A percentile compares a stretch with the other conserved stretches of the same genome.
Evolutionary conservation across 352 stramenopile species (phyloP).

Genomic region (Peronospora destructor): DNA sequence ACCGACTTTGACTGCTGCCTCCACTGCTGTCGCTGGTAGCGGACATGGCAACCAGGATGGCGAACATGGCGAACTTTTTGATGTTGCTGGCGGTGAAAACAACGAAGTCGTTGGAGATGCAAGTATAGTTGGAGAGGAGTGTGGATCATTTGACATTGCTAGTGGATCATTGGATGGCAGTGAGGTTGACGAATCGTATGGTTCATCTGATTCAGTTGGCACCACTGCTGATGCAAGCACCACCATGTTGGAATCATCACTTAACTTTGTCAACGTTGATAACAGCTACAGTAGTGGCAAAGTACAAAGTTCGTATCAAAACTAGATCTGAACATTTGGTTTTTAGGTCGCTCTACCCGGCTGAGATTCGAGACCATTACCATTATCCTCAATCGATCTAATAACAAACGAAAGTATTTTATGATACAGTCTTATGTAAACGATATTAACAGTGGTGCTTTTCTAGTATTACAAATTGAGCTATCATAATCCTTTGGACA

Average conservation of each 20-base stretch:
- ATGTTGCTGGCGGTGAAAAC: constrained; percentile 13
- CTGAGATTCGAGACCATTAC: neutral
- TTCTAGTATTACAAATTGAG: too few species aligned
- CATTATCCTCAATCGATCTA: too few species aligned
- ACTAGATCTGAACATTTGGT: neutral
- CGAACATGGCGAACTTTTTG: constrained; percentile 15
- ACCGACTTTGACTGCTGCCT: too few species aligned
- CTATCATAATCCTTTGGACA: too few species aligned
- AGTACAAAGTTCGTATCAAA: constrained; percentile 12
- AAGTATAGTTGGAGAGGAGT: constrained; percentile 13
- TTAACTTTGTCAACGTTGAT: constrained; percentile 17
- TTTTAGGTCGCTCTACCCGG: neutral
- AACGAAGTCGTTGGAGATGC: constrained; percentile 1
- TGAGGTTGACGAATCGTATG: too few species aligned
- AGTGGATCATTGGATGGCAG: neutral
- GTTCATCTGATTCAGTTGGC: constrained; percentile 4
- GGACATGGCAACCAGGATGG: neutral
- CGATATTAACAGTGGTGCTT: too few species aligned
- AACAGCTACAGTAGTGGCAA: constrained; percentile 21
- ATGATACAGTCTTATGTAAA: too few species aligned
- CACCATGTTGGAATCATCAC: constrained; percentile 19
- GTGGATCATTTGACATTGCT: constrained; percentile 12
- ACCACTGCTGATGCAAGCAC: neutral
- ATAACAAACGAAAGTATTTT: too few species aligned
- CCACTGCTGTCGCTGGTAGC: neutral